phyloP scores from a whole-genome alignment of 2,329 filamentous ascomycete species.

The Diaporthe longicolla region DNA sequence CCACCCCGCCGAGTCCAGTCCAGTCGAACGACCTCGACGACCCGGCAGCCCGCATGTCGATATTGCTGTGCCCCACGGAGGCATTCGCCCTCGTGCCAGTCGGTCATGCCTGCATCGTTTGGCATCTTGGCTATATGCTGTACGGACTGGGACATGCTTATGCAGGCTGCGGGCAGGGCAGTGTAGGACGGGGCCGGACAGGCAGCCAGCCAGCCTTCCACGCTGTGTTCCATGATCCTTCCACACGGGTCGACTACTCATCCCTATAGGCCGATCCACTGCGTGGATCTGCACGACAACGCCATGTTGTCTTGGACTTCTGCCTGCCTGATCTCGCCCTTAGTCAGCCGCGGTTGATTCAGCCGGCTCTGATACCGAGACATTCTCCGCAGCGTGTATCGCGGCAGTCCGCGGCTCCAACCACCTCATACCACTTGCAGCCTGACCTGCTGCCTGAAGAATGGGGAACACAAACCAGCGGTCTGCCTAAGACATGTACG shows the following conservation, averaged over 20 bases:
- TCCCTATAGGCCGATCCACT: background rate
- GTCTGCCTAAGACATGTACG: constrained; percentile 35
- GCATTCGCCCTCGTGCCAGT: constrained; percentile 7
- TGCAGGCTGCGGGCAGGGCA: constrained; percentile 21
- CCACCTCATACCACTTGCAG: background rate
- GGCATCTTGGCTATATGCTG: constrained; percentile 16
- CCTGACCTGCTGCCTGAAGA: constrained; percentile 4
- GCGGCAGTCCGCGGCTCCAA: background rate
- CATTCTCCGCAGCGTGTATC: too few species aligned
- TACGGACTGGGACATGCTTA: background rate
- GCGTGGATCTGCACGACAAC: too few species aligned
- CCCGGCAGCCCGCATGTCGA: constrained; percentile 7
- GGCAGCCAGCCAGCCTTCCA: constrained; percentile 12
- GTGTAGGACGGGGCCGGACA: too few species aligned
- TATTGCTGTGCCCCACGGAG: background rate
- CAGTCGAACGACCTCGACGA: background rate
- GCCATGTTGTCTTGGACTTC: background rate
- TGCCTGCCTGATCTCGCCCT: background rate
- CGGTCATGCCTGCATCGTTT: constrained; percentile 10
- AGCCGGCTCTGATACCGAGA: background rate
- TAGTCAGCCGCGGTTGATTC: background rate
- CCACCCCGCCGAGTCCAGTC: background rate
- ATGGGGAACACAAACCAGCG: constrained; percentile 34
- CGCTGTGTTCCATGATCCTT: constrained; percentile 9
- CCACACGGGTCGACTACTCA: background rate